These are phyloP conservation scores for Penicillium atrosanguineum DNA, from an alignment of 495 filamentous ascomycete species.

Conservation along the genomic window DNA sequence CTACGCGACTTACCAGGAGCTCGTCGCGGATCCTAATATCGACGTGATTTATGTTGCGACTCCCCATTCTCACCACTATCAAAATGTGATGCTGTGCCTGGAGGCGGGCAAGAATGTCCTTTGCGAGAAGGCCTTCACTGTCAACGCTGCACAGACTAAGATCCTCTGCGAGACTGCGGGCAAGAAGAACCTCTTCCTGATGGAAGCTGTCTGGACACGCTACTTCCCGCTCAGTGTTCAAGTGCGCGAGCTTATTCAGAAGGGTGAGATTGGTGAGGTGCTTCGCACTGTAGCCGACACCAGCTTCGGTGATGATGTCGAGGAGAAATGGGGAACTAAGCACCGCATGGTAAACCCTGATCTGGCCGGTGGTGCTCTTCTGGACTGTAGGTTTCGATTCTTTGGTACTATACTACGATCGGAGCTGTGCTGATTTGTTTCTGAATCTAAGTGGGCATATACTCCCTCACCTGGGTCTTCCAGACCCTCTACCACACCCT, in stretches of 20 bases:
- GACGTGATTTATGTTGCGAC: conserved; percentile 94
- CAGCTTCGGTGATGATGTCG: conserved; percentile 50
- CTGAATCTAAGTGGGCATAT: conserved; percentile 65
- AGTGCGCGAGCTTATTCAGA: conserved; percentile 65
- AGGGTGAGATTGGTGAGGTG: conserved; percentile 72
- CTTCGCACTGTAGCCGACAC: conserved; percentile 74
- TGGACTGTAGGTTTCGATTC: conserved; percentile 57
- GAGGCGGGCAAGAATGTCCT: conserved; percentile 85
- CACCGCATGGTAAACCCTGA: conserved; percentile 87
- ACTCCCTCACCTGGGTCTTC: conserved; percentile 91
- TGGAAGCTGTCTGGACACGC: conserved; percentile 96
- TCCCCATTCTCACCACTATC: conserved; percentile 93
- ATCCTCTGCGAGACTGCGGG: conserved; percentile 71
- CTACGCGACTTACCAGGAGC: conserved; percentile 77
- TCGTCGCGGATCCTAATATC: conserved; percentile 72
- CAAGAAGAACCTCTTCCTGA: conserved; percentile 83
- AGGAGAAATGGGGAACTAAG: conserved; percentile 50
- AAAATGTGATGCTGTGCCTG: conserved; percentile 79
- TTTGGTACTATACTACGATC: background rate
- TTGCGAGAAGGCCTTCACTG: conserved; percentile 91
- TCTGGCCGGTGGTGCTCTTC: conserved; percentile 77
- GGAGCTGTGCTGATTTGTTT: conserved; percentile 1
- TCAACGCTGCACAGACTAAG: conserved; percentile 77
- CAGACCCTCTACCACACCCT: conserved; percentile 84
- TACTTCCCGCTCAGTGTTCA: conserved; percentile 83